Conservation (phyloP, 371 early-diverging fungal species). For the Dipsacomyces acuminosporus region DNA sequence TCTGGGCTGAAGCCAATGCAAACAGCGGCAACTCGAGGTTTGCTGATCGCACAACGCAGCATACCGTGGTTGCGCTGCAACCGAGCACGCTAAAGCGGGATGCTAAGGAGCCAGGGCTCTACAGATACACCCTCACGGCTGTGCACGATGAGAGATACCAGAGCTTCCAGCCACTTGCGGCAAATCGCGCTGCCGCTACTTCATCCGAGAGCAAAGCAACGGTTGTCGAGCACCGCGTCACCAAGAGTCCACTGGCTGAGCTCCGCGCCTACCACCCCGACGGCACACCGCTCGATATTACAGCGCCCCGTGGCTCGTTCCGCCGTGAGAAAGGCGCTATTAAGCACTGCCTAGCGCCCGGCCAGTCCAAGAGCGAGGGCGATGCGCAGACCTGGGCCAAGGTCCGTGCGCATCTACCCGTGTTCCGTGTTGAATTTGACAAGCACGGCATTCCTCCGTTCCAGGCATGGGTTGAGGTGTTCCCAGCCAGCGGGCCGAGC, state of each 20-base stretch:
- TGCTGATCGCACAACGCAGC: conserved; percentile 24
- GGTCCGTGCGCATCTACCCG: conserved; percentile 36
- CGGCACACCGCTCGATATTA: conserved; percentile 23
- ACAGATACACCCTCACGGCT: conserved; percentile 36
- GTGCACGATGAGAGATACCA: conserved; percentile 45
- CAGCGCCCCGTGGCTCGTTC: conserved; percentile 9
- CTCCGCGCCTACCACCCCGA: conserved; percentile 40
- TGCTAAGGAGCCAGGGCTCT: conserved; percentile 35
- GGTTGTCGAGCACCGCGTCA: conserved; percentile 33
- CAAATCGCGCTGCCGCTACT: conserved; percentile 4
- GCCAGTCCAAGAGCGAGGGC: conserved; percentile 25
- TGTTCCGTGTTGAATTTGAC: conserved; percentile 41
- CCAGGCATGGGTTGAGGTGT: conserved; percentile 46
- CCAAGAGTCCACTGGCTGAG: conserved; percentile 27
- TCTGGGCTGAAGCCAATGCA: conserved; percentile 22
- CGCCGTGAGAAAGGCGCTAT: conserved; percentile 14
- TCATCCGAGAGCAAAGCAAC: conserved; percentile 11
- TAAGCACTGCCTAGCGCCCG: conserved; percentile 41
- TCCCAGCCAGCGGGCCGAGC: conserved; percentile 41
- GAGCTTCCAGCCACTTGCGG: conserved; percentile 22
- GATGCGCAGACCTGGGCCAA: conserved; percentile 37
- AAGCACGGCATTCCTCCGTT: conserved; percentile 28
- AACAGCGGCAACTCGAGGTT: conserved; percentile 12
- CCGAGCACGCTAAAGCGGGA: conserved; percentile 32
- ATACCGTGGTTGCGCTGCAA: conserved; percentile 34